Conservation (phyloP, 2,329 filamentous ascomycete species). For the Phialophora tarda region DNA sequence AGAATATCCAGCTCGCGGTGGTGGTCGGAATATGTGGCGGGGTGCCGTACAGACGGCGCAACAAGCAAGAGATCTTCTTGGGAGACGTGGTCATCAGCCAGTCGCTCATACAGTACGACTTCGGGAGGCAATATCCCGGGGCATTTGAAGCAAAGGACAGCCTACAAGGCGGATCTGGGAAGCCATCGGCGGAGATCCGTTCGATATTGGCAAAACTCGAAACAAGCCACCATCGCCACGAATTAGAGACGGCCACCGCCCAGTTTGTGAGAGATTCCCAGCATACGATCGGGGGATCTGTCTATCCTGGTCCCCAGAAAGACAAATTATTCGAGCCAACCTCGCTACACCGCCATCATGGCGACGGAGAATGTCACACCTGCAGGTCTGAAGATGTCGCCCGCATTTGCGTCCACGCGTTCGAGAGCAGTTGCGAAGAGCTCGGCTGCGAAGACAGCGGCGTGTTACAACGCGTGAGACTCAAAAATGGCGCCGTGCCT, state of each 20-base stretch:
- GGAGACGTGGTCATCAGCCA: slow-evolving; percentile 45
- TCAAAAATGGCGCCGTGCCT: neutral
- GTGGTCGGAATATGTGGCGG: slow-evolving; percentile 52
- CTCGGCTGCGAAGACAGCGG: neutral
- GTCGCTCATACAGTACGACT: slow-evolving; percentile 11
- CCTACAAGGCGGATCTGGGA: neutral
- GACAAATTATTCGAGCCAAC: slow-evolving; percentile 4
- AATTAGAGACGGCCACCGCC: neutral
- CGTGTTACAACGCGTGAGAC: neutral
- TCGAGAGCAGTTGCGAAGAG: slow-evolving; percentile 10
- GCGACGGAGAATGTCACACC: neutral
- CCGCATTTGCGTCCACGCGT: neutral
- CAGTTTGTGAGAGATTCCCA: neutral
- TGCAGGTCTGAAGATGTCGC: neutral
- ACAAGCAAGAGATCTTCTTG: slow-evolving; percentile 38
- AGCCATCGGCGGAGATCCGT: slow-evolving; percentile 2
- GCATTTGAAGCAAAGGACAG: slow-evolving; percentile 1
- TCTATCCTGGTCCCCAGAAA: slow-evolving; percentile 1
- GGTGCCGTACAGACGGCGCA: slow-evolving; percentile 38
- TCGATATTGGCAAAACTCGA: slow-evolving; percentile 4
- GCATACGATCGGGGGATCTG: neutral
- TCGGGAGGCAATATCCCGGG: neutral
- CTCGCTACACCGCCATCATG: neutral
- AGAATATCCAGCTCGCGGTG: slow-evolving; percentile 44
- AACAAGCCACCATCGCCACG: slow-evolving; percentile 8